These are phyloP conservation scores for Salix dunnii DNA, from an alignment of 345 rosid species.

Conservation along the genomic window DNA sequence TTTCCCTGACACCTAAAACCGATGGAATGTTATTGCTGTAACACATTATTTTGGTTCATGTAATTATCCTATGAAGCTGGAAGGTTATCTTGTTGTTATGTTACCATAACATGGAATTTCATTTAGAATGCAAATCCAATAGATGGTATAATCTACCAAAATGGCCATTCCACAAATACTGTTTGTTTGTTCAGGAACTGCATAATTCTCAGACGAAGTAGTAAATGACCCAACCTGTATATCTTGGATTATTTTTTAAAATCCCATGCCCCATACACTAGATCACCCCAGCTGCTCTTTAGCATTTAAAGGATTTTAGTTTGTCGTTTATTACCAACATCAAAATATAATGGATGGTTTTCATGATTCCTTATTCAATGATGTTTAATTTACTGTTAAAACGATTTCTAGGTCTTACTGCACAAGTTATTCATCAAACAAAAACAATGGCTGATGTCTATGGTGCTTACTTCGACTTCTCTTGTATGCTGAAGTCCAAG, in stretches of 20 bases:
- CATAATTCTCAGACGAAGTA: background rate
- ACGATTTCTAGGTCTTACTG: conserved; percentile 70
- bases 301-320: background rate
- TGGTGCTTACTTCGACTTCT: conserved; percentile 78
- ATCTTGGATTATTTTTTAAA: background rate
- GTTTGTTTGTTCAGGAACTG: background rate
- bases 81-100: background rate
- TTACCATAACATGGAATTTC: background rate
- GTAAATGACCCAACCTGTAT: background rate
- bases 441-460: conserved; percentile 86
- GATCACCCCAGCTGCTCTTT: background rate
- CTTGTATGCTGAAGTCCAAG: conserved; percentile 69
- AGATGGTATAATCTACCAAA: background rate
- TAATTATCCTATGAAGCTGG: background rate
- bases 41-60: background rate
- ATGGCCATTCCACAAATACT: background rate
- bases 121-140: background rate
- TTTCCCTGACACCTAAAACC: background rate
- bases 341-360: background rate
- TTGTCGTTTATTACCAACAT: background rate
- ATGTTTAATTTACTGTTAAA: background rate
- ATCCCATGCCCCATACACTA: background rate
- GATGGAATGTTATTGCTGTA: background rate
- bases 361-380: background rate
- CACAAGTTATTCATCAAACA: conserved; percentile 75